phyloP scores from a whole-genome alignment of 2,329 filamentous ascomycete species.

The Trichoderma hamatum region DNA sequence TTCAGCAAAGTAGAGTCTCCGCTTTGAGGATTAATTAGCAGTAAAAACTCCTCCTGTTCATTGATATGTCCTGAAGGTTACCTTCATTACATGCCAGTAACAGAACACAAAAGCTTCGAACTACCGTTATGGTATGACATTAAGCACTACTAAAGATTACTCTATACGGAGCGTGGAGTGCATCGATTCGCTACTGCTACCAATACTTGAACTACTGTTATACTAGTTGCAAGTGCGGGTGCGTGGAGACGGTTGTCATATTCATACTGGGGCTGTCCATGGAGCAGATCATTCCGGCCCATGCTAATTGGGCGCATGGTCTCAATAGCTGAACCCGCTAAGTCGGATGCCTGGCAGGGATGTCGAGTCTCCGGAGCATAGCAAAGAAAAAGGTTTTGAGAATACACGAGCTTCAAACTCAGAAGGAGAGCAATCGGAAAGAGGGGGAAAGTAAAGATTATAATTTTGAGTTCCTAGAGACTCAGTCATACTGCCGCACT shows the following conservation, averaged over 20 bases:
- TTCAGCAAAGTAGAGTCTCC: neutral
- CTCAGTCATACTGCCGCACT: neutral
- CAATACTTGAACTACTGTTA: neutral
- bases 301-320: conserved; percentile 32
- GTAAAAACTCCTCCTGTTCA: conserved; percentile 1
- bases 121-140: neutral
- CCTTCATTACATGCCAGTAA: too few relatives aligned
- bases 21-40: neutral
- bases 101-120: neutral
- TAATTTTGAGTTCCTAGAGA: neutral
- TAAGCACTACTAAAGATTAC: conserved; percentile 7
- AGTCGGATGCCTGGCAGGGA: conserved; percentile 29
- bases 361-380: conserved; percentile 18
- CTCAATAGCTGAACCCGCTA: conserved; percentile 33
- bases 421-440: neutral
- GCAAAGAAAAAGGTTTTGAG: neutral
- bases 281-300: conserved; percentile 33
- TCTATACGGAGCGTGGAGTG: conserved; percentile 7
- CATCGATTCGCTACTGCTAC: neutral
- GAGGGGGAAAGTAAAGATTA: neutral
- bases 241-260: conserved; percentile 18
- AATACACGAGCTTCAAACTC: conserved; percentile 8
- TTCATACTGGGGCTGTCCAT: conserved; percentile 25
- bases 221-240: neutral
- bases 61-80: neutral